Evolutionary conservation across 1,139 yeast genomes (phyloP).

Genomic region (Yamadazyma membranifaciens): DNA sequence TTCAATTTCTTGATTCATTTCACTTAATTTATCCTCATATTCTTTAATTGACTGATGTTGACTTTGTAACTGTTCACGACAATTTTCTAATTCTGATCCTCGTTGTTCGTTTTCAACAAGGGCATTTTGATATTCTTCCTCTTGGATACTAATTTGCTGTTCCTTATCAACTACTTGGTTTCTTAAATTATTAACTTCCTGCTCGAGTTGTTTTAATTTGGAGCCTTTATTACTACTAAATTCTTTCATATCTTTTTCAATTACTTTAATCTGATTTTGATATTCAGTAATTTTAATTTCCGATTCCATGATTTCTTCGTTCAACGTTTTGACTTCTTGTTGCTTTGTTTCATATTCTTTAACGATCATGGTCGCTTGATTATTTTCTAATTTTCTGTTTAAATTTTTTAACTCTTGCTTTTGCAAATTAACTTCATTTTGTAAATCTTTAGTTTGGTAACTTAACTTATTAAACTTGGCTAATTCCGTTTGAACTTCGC

Average conservation of each 20-base stretch:
- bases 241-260: constrained; percentile 80
- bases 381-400: constrained; percentile 57
- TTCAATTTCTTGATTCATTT: constrained; percentile 25
- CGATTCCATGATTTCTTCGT: constrained; percentile 35
- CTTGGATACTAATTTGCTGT: constrained; percentile 41
- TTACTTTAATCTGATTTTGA: constrained; percentile 46
- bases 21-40: constrained; percentile 30
- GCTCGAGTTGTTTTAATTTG: constrained; percentile 67
- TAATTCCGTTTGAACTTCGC: constrained; percentile 40
- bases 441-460: constrained; percentile 54
- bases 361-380: constrained; percentile 58
- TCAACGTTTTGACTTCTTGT: constrained; percentile 48
- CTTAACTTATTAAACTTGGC: constrained; percentile 45
- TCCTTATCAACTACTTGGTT: constrained; percentile 40
- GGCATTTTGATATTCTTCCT: constrained; percentile 57
- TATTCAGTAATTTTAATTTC: constrained; percentile 24
- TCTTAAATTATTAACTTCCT: constrained; percentile 48
- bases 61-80: constrained; percentile 41
- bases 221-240: constrained; percentile 78
- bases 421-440: constrained; percentile 63
- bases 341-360: constrained; percentile 49
- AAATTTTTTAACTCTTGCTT: constrained; percentile 67
- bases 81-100: constrained; percentile 50
- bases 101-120: constrained; percentile 75
- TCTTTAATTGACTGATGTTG: constrained; percentile 32